Evolutionary conservation across 257 asterid species (phyloP), one percentile per base, ranked within the genome.

Genomic region (Solanum appendiculatum): DNA sequence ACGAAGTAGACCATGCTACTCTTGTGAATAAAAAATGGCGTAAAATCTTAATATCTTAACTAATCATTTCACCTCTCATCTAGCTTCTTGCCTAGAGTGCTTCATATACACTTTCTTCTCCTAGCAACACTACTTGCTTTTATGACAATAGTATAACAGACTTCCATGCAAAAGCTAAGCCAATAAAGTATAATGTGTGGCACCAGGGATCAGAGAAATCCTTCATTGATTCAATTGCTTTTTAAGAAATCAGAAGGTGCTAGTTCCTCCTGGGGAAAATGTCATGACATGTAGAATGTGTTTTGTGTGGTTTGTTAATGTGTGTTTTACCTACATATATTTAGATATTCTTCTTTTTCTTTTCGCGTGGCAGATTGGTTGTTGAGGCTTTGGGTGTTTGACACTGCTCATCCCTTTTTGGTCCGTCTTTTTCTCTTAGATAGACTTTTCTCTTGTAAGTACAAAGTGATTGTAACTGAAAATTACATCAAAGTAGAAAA

Each of bases 381-480:
- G 21, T 46, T 46, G 85, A 80, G 85, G 42, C 10, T 44, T 46
- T 44, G 64, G 64, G 27, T 5, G 77, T 25, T 54, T 73, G 80
- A 68, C 68, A 48, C 60, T 39, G 70, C 80, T 36, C 60, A 69
- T 68, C 83, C 78, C 29, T 54, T 27, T 81, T 29, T 29, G 5
- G 25, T 48, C 39, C 37, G 29, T 46, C 29, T 54, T 39, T 44
- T 29, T n/a, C 20, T 33, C 46, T 90, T 46, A 13, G 83, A 60
- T 87, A 78, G 86, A 37, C 66, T 75, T 84, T 78, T 75, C 88
- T 87, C 40, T 69, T 86, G 87, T 34, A 78, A 72, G 73, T 72
- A 86, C 58, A 72, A 21, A 86, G 84, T 87, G 86, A 56, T 74
- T 88, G 88, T 84, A 68, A 75, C 86, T 74, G 89, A 83, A 31